Evolutionary conservation across 116 monocot species (phyloP).

Genomic region (Iris pallida): DNA sequence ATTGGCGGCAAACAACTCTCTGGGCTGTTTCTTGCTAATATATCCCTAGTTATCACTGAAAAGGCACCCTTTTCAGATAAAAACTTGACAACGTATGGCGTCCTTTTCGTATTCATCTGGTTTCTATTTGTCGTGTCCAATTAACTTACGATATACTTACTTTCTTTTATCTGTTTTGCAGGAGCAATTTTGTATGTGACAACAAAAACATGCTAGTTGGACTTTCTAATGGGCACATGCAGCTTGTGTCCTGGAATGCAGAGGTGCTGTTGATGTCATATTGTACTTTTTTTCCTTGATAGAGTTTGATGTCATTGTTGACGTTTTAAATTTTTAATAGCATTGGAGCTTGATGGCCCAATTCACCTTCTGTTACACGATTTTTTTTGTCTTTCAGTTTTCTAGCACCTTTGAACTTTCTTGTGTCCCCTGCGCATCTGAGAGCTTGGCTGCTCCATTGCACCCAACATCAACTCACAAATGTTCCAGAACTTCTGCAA

Average conservation of each 20-base stretch:
- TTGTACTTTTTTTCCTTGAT: constrained; percentile 11
- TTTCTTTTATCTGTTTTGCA: constrained; percentile 22
- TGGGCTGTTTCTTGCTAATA: constrained; percentile 61
- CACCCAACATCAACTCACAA: constrained; percentile 21
- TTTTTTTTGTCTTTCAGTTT: constrained; percentile 51
- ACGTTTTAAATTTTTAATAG: not conserved
- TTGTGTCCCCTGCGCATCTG: constrained; percentile 22
- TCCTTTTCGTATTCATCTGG: not conserved
- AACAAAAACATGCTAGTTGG: constrained; percentile 79
- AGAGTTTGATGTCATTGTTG: not conserved
- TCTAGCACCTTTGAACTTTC: constrained; percentile 50
- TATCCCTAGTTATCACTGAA: constrained; percentile 73
- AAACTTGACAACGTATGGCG: constrained; percentile 55
- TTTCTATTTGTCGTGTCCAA: not conserved
- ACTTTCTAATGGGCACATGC: constrained; percentile 67
- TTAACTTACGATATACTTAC: not conserved
- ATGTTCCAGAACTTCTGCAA: constrained; percentile 37
- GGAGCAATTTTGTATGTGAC: constrained; percentile 97
- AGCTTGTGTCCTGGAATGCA: constrained; percentile 76
- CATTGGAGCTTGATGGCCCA: not conserved
- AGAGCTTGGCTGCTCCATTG: constrained; percentile 1
- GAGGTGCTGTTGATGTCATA: constrained; percentile 45
- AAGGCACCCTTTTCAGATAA: constrained; percentile 61
- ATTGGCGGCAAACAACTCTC: constrained; percentile 67
- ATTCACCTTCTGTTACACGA: not conserved